phyloP scores from a whole-genome alignment of 108 stramenopile species.

The Mayamaea pseudoterrestris region DNA sequence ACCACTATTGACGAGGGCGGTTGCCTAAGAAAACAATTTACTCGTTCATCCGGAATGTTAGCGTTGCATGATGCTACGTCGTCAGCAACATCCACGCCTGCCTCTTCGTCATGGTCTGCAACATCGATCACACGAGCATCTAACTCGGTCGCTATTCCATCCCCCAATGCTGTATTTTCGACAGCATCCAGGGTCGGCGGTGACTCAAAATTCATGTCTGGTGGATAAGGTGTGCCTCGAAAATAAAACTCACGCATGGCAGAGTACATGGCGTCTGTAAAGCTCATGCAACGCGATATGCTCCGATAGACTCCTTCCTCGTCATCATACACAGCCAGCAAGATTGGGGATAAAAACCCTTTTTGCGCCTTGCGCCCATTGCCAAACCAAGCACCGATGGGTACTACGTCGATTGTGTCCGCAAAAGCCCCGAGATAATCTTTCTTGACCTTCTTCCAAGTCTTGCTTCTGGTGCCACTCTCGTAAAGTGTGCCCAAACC shows the following conservation, averaged over 20 bases:
- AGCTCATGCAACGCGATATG: conserved; percentile 51
- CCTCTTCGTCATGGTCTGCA: conserved; percentile 9
- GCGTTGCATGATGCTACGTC: background rate
- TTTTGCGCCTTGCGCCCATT: conserved; percentile 55
- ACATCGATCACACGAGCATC: conserved; percentile 1
- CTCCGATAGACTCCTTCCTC: conserved; percentile 65
- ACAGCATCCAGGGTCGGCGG: background rate
- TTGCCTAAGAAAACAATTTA: conserved; percentile 23
- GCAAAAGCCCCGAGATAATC: conserved; percentile 77
- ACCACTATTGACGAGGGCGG: conserved; percentile 28
- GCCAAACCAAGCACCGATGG: conserved; percentile 81
- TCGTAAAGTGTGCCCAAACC: conserved; percentile 24
- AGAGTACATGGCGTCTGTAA: conserved; percentile 39
- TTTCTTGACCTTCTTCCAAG: conserved; percentile 88
- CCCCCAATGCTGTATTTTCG: too few species aligned
- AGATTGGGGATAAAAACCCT: conserved; percentile 51
- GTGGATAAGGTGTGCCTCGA: conserved; percentile 23
- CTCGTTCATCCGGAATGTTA: background rate
- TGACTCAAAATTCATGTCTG: conserved; percentile 8
- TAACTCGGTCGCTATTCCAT: background rate
- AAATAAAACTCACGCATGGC: conserved; percentile 40
- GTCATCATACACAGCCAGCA: conserved; percentile 80
- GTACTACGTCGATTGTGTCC: conserved; percentile 85
- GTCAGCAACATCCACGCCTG: conserved; percentile 16
- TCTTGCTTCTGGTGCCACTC: conserved; percentile 25